Base-by-base conservation (phyloP, 1,284 basidiomycete genomes). In the Puccinia hordei region DNA sequence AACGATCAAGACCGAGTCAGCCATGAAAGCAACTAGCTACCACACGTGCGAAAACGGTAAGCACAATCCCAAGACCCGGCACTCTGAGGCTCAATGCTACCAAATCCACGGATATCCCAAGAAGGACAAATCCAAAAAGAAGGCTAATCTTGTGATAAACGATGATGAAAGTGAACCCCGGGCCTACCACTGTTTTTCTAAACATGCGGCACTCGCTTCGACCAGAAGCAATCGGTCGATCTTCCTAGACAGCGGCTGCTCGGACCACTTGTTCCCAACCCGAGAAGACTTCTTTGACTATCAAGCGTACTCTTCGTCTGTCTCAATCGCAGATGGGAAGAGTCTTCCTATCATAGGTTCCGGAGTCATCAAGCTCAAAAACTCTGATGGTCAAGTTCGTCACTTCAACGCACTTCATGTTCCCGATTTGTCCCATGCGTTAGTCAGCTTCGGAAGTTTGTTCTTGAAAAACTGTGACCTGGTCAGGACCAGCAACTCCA, bases 361-460 rank as follows among this genome's bases (percentile, higher is more conserved):
- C 15, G 27, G 41, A 8, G 5, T 49, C 13, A 27, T 73, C 2
- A 51, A 73, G 19, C 22, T 41, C 27, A 35, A 41, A 17, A 68
- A 49, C 44, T 22, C 24, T 30, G 30, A 17, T 41, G 66, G 38
- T 4, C 8, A 19, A 41, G 4, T 8, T 41, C 35, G 44, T 38
- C 24, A 24, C 38, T 65, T 68, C 10, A 41, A 68, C 5, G 66
- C 15, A 2, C 44, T 44, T 8, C 69, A 72, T 53, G 46, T 72
- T 49, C 41, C 69, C 24, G 12, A n/a, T 51, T 15, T 72, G n/a
- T 35, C 38, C 12, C 10, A 30, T 30, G 9, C 71, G 19, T 33
- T 55, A 24, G 63, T 74, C 57, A 74, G 73, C 24, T 55, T 74
- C 24, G 73, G 73, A 35, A 33, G 12, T n/a, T 46, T 74, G 63